Percentiles rank a stretch among this genome's conserved stretches.
Evolutionary conservation across 2,329 filamentous ascomycete species (phyloP).

Genomic region (Cordyceps cateniannulata): DNA sequence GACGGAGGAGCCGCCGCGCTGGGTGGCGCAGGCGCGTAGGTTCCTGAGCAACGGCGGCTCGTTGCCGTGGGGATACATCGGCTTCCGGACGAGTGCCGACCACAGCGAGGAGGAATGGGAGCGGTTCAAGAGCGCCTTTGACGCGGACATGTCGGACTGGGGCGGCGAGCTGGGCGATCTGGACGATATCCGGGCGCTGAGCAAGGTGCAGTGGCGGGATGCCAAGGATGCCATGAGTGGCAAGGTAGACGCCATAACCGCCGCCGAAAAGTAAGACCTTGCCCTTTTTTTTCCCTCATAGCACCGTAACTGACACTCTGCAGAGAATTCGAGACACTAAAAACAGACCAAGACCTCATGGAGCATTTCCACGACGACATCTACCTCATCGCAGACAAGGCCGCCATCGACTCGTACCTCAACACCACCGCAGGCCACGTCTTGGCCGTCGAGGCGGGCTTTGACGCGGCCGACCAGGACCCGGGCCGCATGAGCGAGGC

Average conservation of each 20-base stretch:
- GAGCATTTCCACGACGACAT: neutral
- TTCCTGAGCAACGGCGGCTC: constrained; percentile 12
- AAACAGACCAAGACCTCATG: neutral
- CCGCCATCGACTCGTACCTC: constrained; percentile 20
- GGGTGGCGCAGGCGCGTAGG: constrained; percentile 3
- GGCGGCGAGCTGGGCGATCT: constrained; percentile 14
- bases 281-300: too few relatives aligned
- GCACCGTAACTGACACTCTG: neutral
- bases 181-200: constrained; percentile 14
- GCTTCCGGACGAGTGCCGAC: neutral
- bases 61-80: neutral
- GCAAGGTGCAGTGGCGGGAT: constrained; percentile 21
- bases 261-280: neutral
- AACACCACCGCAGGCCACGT: constrained; percentile 6
- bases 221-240: neutral
- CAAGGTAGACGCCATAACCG: neutral
- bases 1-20: neutral
- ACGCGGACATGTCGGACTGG: constrained; percentile 21
- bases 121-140: constrained; percentile 20
- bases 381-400: constrained; percentile 21
- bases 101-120: constrained; percentile 20
- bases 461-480: neutral
- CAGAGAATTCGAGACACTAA: neutral
- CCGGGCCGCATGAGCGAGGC: neutral
- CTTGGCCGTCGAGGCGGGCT: neutral